Conservation (phyloP, 306 rosid genomes). For the Crotalaria pallida region DNA sequence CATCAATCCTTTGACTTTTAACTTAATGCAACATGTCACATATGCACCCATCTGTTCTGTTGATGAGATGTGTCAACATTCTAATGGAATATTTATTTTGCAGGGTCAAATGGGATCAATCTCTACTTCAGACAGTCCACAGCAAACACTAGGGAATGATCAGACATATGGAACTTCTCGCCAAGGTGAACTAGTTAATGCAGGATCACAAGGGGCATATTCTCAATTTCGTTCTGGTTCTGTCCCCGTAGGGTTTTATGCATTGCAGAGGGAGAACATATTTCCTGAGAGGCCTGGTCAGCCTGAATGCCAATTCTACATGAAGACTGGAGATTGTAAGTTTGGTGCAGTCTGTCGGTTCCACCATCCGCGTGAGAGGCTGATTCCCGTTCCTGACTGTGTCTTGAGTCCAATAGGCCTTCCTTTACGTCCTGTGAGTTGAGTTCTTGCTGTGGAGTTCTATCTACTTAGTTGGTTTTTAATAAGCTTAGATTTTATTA, state of each 20-base stretch:
- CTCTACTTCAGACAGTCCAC: slow-evolving; percentile 59
- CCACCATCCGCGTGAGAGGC: slow-evolving; percentile 82
- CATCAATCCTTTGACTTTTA: slow-evolving; percentile 3
- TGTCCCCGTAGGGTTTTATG: slow-evolving; percentile 59
- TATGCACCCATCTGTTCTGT: neutral
- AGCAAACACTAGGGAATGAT: slow-evolving; percentile 52
- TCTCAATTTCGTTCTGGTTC: slow-evolving; percentile 56
- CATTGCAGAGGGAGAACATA: slow-evolving; percentile 78
- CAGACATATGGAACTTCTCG: slow-evolving; percentile 61
- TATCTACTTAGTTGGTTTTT: slow-evolving; percentile 16
- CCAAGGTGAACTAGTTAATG: slow-evolving; percentile 50
- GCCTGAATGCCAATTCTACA: slow-evolving; percentile 94
- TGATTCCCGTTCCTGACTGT: slow-evolving; percentile 78
- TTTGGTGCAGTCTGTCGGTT: slow-evolving; percentile 87
- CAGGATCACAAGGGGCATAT: slow-evolving; percentile 59
- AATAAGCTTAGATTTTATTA: neutral
- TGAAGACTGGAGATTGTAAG: slow-evolving; percentile 95
- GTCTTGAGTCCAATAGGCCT: slow-evolving; percentile 84
- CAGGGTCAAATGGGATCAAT: slow-evolving; percentile 88
- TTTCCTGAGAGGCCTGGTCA: slow-evolving; percentile 97
- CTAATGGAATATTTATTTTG: slow-evolving; percentile 30
- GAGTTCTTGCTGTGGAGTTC: neutral
- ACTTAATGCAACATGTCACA: slow-evolving; percentile 6
- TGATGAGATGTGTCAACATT: slow-evolving; percentile 10
- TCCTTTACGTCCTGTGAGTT: slow-evolving; percentile 86